Evolutionary conservation across 768 basidiomycete species (phyloP).

Genomic region (Kondoa subrosea): DNA sequence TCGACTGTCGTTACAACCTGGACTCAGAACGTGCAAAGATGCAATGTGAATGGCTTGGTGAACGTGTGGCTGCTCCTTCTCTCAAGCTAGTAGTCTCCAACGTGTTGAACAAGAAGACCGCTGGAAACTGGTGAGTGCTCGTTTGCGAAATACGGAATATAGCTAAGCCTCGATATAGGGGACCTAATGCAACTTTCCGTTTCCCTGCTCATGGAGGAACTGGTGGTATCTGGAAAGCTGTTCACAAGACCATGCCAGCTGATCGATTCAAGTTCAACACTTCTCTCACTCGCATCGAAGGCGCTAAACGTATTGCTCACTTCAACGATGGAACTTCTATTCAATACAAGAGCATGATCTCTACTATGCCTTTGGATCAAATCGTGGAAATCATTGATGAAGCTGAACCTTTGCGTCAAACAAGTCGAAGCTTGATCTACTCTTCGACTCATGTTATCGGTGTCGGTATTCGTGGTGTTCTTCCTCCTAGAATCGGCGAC

Average conservation of each 20-base stretch:
- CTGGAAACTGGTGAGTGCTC: conserved; percentile 32
- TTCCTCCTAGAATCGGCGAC: conserved; percentile 33
- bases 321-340: conserved; percentile 31
- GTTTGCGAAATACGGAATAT: neutral
- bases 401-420: conserved; percentile 22
- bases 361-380: conserved; percentile 32
- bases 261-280: conserved; percentile 29
- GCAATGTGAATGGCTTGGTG: conserved; percentile 37
- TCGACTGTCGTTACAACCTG: neutral
- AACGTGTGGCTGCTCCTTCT: conserved; percentile 34
- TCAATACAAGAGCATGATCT: conserved; percentile 31
- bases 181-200: conserved; percentile 34
- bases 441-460: conserved; percentile 34
- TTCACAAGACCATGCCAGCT: conserved; percentile 29
- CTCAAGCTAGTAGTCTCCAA: conserved; percentile 33
- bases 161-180: conserved; percentile 14
- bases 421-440: conserved; percentile 29
- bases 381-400: conserved; percentile 29
- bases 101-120: conserved; percentile 32
- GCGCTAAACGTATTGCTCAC: conserved; percentile 28
- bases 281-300: conserved; percentile 28
- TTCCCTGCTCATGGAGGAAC: conserved; percentile 35
- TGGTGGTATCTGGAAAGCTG: conserved; percentile 35
- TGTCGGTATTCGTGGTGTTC: conserved; percentile 32
- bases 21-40: conserved; percentile 25